phyloP scores from a whole-genome alignment of 1,284 basidiomycete species.

The Pseudomicrostroma phylloplanum region DNA sequence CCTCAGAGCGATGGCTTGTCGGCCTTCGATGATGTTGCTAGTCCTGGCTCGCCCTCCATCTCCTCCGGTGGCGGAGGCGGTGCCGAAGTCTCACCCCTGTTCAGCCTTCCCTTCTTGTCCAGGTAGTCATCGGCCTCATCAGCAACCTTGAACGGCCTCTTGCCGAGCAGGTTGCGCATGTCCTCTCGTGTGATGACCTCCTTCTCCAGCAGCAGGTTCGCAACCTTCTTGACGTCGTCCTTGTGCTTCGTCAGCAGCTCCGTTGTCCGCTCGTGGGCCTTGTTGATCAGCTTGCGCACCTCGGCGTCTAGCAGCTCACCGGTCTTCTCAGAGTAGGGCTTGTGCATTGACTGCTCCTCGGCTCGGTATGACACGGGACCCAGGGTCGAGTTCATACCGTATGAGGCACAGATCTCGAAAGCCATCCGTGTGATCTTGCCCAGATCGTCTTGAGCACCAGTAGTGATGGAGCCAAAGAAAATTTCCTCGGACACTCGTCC shows the following conservation, averaged over 20 bases:
- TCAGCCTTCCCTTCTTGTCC: conserved; percentile 42
- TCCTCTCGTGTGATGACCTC: conserved; percentile 92
- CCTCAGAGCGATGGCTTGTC: conserved; percentile 4
- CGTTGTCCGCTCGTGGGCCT: conserved; percentile 77
- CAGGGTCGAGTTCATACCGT: conserved; percentile 87
- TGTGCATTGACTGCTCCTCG: conserved; percentile 81
- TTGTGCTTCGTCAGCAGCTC: conserved; percentile 74
- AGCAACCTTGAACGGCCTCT: conserved; percentile 70
- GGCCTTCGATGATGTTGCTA: conserved; percentile 20
- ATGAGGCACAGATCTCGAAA: conserved; percentile 67
- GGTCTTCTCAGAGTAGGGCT: conserved; percentile 96
- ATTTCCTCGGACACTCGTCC: conserved; percentile 97
- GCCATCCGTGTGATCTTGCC: conserved; percentile 98
- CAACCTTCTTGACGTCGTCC: conserved; percentile 89
- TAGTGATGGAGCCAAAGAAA: conserved; percentile 93
- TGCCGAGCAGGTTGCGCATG: conserved; percentile 77
- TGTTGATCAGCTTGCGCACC: conserved; percentile 90
- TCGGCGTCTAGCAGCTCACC: conserved; percentile 81
- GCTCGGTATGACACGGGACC: conserved; percentile 94
- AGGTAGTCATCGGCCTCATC: conserved; percentile 55
- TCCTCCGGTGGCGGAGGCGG: conserved; percentile 42
- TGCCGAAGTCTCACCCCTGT: conserved; percentile 37
- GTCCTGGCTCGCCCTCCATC: conserved; percentile 28
- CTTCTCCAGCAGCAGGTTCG: conserved; percentile 78
- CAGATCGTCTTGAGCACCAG: conserved; percentile 93